Base-by-base conservation (phyloP, 2,329 filamentous ascomycete genomes). In the Hymenoscyphus infarciens region DNA sequence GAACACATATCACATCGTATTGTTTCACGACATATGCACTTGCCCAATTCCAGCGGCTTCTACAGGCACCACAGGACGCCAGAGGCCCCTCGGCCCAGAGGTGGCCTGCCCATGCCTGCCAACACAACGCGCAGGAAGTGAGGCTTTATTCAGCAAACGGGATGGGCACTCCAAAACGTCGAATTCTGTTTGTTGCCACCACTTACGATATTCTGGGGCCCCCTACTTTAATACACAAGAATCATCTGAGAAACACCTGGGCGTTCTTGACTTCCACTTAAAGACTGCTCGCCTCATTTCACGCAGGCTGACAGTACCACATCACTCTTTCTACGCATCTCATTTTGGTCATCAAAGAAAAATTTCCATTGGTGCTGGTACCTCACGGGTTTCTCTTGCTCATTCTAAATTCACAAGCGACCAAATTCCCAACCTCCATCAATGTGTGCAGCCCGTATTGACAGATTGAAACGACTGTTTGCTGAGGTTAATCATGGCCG, bases 401-500 rank as follows among this genome's bases (percentile, higher is more conserved):
- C 22, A 22, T 22, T 22, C n/a, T 10, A 52, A 22, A 22, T 13
- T 25, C 22, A 52, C 19, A 10, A 52, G 10, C 3, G 22, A 5
- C 10, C 4, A 52, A 22, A 8, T 22, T 49, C n/a, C n/a, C n/a
- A n/a, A n/a, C n/a, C n/a, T n/a, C n/a, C n/a, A n/a, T n/a, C 27
- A 38, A 60, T 55, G 27, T 52, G 66, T 22, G 65, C 64, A 19
- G 31, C 33, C 55, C 64, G 68, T 27, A 57, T 66, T 57, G 31
- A 69, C 63, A 63, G 70, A 59, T 68, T 80, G 33, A 68, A 70
- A 2, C 77, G 75, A 61, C 74, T 77, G 57, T 80, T 81, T 69
- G 70, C 74, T 49, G 64, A 69, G 10, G 70, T 80, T 29, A 63
- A 81, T 11, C 59, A 74, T 35, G 79, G 77, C 5, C 71, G 76